Evolutionary conservation across 2,329 filamentous ascomycete genomes (phyloP).

Genomic region (Pyrenophora teres): DNA sequence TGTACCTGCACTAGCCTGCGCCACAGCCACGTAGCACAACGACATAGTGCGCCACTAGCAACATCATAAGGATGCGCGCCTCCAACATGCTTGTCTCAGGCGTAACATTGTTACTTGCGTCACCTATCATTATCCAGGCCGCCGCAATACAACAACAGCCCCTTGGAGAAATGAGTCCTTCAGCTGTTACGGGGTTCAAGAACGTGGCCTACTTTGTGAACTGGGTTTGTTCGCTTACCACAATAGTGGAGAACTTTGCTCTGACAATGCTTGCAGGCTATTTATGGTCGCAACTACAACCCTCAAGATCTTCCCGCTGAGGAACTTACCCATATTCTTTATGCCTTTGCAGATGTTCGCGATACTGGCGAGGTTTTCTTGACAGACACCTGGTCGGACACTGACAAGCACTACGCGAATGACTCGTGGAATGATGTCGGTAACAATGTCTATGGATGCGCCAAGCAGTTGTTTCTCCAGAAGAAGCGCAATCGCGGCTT

Average conservation of each 20-base stretch:
- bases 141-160: constrained; percentile 28
- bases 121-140: constrained; percentile 23
- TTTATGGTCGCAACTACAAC: constrained; percentile 46
- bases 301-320: constrained; percentile 42
- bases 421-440: constrained; percentile 49
- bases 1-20: constrained; percentile 26
- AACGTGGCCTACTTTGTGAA: constrained; percentile 48
- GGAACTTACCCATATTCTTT: constrained; percentile 46
- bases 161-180: constrained; percentile 15
- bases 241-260: background rate
- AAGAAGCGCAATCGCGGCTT: constrained; percentile 47
- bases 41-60: constrained; percentile 25
- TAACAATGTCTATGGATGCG: constrained; percentile 46
- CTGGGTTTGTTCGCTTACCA: constrained; percentile 34
- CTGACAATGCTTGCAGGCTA: constrained; percentile 33
- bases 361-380: constrained; percentile 47
- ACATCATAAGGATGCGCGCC: constrained; percentile 28
- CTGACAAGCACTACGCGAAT: constrained; percentile 44
- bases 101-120: constrained; percentile 28
- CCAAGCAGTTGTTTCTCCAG: constrained; percentile 44
- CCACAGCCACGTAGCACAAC: constrained; percentile 24
- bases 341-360: constrained; percentile 47
- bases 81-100: constrained; percentile 30
- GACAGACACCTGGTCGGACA: constrained; percentile 46
- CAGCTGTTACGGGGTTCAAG: constrained; percentile 37